Evolutionary conservation across 805 yeast species (phyloP).

Genomic region (Metschnikowia amazonensis): DNA sequence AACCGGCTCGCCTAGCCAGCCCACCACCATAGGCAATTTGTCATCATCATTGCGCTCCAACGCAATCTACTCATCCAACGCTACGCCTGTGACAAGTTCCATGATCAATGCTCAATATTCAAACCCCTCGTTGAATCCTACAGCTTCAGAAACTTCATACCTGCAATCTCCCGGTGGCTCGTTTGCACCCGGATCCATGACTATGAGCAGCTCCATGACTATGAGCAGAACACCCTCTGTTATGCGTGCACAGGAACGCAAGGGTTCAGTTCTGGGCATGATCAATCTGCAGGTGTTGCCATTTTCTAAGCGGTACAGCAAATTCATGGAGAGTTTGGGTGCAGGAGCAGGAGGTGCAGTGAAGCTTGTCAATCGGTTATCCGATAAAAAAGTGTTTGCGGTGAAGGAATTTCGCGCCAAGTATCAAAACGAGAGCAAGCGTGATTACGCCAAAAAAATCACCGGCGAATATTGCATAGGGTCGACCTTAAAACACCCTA

Average conservation of each 20-base stretch:
- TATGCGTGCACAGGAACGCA: slow-evolving; percentile 32
- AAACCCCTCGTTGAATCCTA: slow-evolving; percentile 34
- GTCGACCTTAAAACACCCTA: slow-evolving; percentile 82
- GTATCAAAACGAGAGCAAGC: slow-evolving; percentile 65
- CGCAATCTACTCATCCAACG: slow-evolving; percentile 11
- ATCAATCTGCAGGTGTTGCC: slow-evolving; percentile 42
- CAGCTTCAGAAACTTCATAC: slow-evolving; percentile 32
- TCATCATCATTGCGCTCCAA: slow-evolving; percentile 23
- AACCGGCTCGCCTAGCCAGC: slow-evolving; percentile 22
- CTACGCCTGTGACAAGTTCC: slow-evolving; percentile 23
- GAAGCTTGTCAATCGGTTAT: slow-evolving; percentile 60
- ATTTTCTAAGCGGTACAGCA: slow-evolving; percentile 71
- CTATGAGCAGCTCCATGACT: slow-evolving; percentile 12
- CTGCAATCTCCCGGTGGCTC: slow-evolving; percentile 31
- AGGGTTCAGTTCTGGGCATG: slow-evolving; percentile 33
- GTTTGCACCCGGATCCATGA: slow-evolving; percentile 18
- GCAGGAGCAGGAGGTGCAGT: slow-evolving; percentile 97
- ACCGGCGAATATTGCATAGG: slow-evolving; percentile 95
- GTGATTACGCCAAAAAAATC: slow-evolving; percentile 88
- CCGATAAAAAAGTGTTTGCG: slow-evolving; percentile 75
- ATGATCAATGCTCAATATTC: slow-evolving; percentile 20
- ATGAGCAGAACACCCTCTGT: slow-evolving; percentile 30
- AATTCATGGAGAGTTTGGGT: slow-evolving; percentile 82
- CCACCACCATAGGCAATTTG: slow-evolving; percentile 20
- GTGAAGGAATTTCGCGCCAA: slow-evolving; percentile 87